These are phyloP conservation scores for Backusella tuberculispora DNA, from an alignment of 192 early-diverging fungal species.

Conservation along the genomic window DNA sequence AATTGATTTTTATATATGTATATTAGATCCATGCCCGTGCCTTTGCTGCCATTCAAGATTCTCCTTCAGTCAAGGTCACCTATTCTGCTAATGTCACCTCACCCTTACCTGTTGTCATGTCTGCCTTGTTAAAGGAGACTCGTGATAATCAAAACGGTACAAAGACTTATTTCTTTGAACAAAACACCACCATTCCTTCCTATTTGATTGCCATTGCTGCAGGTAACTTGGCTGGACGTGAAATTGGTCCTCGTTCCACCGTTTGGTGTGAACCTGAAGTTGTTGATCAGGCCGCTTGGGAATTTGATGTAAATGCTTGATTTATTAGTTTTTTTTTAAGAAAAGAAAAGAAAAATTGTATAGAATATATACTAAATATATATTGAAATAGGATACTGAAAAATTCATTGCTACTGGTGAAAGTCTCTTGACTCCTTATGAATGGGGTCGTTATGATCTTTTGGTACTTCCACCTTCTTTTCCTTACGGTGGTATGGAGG, in stretches of 20 bases:
- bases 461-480: slow-evolving; percentile 87
- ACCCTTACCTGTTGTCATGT: slow-evolving; percentile 91
- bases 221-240: slow-evolving; percentile 82
- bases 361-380: too few relatives aligned
- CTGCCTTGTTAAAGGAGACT: slow-evolving; percentile 75
- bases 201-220: slow-evolving; percentile 95
- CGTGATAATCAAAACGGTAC: slow-evolving; percentile 52
- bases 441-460: slow-evolving; percentile 96
- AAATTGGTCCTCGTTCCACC: slow-evolving; percentile 90
- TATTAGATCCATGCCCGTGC: slow-evolving; percentile 86
- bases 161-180: slow-evolving; percentile 79
- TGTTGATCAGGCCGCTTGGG: slow-evolving; percentile 89
- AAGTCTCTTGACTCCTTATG: slow-evolving; percentile 85
- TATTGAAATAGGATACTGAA: slow-evolving; percentile 53
- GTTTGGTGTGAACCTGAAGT: slow-evolving; percentile 96
- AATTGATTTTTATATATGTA: not conserved
- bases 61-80: slow-evolving; percentile 85
- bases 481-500: slow-evolving; percentile 67
- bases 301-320: slow-evolving; percentile 68
- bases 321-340: not conserved
- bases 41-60: slow-evolving; percentile 88
- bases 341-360: not conserved
- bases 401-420: slow-evolving; percentile 70
- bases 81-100: slow-evolving; percentile 82
- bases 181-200: slow-evolving; percentile 87